Conservation (phyloP, 441 rosid genomes). For the Eutrema salsugineum region DNA sequence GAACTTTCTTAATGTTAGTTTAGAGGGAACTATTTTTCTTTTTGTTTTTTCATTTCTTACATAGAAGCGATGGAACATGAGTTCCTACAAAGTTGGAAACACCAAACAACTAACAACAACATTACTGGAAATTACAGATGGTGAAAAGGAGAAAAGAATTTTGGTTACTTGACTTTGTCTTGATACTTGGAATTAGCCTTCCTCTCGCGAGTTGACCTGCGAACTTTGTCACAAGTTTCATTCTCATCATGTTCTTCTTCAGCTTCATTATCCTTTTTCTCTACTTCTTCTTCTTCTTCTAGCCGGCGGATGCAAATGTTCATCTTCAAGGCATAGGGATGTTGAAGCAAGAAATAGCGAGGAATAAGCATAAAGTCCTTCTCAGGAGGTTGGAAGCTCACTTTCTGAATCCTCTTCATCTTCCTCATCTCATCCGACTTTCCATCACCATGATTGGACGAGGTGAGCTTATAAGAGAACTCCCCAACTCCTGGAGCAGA, state of each 20-base stretch:
- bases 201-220: background rate
- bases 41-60: background rate
- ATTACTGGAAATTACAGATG: background rate
- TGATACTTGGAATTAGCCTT: background rate
- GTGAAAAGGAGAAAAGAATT: background rate
- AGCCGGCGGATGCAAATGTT: background rate
- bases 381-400: conserved; percentile 1
- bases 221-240: background rate
- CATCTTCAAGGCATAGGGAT: background rate
- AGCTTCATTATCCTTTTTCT: background rate
- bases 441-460: background rate
- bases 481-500: background rate
- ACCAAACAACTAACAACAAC: background rate
- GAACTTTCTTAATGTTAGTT: background rate
- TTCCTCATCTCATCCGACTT: background rate
- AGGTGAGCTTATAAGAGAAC: background rate
- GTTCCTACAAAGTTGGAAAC: background rate
- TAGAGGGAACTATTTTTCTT: background rate
- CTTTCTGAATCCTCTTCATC: conserved; percentile 7
- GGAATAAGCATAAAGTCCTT: background rate
- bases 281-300: background rate
- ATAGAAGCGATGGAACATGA: background rate
- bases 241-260: background rate
- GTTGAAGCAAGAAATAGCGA: background rate
- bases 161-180: background rate